Conservation (phyloP, 257 asterid genomes). For the Fraxinus americana region DNA sequence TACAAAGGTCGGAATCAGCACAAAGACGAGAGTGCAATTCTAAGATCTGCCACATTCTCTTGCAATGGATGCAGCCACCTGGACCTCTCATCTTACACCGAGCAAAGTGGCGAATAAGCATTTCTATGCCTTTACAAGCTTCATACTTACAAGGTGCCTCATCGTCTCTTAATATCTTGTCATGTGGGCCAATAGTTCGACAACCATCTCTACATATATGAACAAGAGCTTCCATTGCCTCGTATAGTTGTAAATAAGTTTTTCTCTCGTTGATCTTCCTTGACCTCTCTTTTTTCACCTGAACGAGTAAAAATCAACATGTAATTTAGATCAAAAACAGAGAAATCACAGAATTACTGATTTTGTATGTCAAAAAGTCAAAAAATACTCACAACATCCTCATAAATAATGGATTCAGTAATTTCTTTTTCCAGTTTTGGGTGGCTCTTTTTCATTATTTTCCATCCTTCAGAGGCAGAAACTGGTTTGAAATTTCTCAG, state of each 20-base stretch:
- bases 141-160: conserved; percentile 60
- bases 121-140: conserved; percentile 75
- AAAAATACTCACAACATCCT: conserved; percentile 51
- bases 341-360: neutral
- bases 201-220: conserved; percentile 91
- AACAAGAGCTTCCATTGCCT: conserved; percentile 91
- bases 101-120: conserved; percentile 78
- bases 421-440: conserved; percentile 70
- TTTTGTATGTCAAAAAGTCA: too few relatives aligned
- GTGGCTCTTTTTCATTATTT: conserved; percentile 80
- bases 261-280: conserved; percentile 60
- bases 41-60: conserved; percentile 85
- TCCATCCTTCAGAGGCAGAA: conserved; percentile 76
- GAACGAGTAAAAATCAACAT: conserved; percentile 21
- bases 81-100: conserved; percentile 69
- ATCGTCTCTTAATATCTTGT: conserved; percentile 47
- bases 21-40: conserved; percentile 87
- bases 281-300: conserved; percentile 49
- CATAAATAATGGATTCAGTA: conserved; percentile 43
- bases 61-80: conserved; percentile 83
- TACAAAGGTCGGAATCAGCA: conserved; percentile 55
- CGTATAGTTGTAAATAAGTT: conserved; percentile 61
- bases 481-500: conserved; percentile 60
- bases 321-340: neutral
- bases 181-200: conserved; percentile 75